Percentiles rank a stretch among this genome's conserved stretches.
Evolutionary conservation across 345 rosid species (phyloP).

Genomic region (Nephelium lappaceum): DNA sequence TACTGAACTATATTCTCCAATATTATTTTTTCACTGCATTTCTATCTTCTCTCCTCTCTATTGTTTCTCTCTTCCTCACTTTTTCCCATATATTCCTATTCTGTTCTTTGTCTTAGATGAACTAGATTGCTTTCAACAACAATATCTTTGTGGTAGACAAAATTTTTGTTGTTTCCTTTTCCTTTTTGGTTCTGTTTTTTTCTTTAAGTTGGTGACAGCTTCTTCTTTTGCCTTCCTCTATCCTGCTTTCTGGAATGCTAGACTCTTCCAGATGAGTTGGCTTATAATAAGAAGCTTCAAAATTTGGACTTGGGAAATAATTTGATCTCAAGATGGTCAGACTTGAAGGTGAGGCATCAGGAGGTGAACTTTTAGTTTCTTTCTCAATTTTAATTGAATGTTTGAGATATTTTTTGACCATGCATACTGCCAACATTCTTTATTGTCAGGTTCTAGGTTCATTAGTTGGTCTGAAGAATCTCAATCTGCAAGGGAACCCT

Average conservation of each 20-base stretch:
- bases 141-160: neutral
- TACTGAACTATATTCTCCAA: neutral
- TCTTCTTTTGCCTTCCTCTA: slow-evolving; percentile 1
- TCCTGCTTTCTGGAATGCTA: slow-evolving; percentile 30
- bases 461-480: slow-evolving; percentile 59
- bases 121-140: neutral
- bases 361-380: neutral
- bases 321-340: slow-evolving; percentile 62
- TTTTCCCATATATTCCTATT: neutral
- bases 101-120: neutral
- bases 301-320: slow-evolving; percentile 94
- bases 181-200: neutral
- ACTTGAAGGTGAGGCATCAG: slow-evolving; percentile 59
- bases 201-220: neutral
- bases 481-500: slow-evolving; percentile 85
- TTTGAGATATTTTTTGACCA: slow-evolving; percentile 5
- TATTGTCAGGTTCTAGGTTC: slow-evolving; percentile 62
- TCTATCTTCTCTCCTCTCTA: neutral
- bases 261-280: slow-evolving; percentile 78
- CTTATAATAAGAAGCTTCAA: slow-evolving; percentile 63
- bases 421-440: slow-evolving; percentile 2
- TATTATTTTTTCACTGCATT: neutral
- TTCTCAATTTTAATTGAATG: slow-evolving; percentile 5
- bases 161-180: neutral
- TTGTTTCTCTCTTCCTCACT: neutral